A percentile compares a stretch with the other conserved stretches of the same genome.
phyloP scores from a whole-genome alignment of 2,329 filamentous ascomycete species.

The Elsinoe fawcettii region DNA sequence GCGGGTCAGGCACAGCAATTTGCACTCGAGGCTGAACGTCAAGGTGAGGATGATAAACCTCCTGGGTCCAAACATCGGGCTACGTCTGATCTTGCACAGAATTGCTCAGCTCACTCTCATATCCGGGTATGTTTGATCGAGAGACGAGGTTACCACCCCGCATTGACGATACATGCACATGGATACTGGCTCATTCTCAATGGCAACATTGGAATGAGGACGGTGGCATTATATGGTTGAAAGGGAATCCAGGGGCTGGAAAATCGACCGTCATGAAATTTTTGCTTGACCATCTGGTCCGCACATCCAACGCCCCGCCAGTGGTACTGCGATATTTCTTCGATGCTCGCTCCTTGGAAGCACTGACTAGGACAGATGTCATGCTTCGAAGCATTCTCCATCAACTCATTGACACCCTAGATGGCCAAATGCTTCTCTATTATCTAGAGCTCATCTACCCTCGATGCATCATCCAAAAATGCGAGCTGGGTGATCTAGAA shows the following conservation, averaged over 20 bases:
- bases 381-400: neutral
- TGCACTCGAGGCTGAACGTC: neutral
- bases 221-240: slow-evolving; percentile 15
- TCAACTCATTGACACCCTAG: neutral
- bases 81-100: neutral
- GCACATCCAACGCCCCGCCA: neutral
- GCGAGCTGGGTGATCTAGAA: neutral
- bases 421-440: neutral
- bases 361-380: neutral
- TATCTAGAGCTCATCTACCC: neutral
- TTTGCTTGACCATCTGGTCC: neutral
- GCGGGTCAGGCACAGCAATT: neutral
- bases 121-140: neutral
- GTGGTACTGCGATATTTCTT: neutral
- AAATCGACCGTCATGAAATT: slow-evolving; percentile 17
- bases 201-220: neutral
- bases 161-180: neutral
- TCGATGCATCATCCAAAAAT: neutral
- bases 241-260: slow-evolving; percentile 16
- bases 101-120: neutral
- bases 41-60: neutral
- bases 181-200: neutral
- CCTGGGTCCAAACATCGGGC: no score
- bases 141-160: neutral
- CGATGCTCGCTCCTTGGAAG: neutral